phyloP scores from a whole-genome alignment of 2,329 filamentous ascomycete species.

The Talaromyces sp. region DNA sequence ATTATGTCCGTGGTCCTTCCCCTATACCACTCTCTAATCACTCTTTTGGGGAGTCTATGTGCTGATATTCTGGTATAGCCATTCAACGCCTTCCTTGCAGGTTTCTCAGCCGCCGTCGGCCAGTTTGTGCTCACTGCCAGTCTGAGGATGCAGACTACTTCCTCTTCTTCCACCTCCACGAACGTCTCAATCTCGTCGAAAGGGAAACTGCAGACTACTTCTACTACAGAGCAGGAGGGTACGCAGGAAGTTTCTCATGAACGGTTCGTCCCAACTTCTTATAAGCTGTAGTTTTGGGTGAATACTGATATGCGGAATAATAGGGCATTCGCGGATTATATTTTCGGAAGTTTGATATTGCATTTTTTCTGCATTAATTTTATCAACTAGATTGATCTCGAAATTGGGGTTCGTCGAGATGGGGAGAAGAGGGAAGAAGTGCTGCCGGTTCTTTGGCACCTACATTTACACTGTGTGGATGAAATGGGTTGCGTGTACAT shows the following conservation, averaged over 20 bases:
- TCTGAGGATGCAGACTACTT: conserved; percentile 87
- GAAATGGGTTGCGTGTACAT: conserved; percentile 9
- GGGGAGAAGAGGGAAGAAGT: not conserved
- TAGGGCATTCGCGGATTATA: conserved; percentile 92
- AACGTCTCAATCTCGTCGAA: conserved; percentile 18
- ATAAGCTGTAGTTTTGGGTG: not conserved
- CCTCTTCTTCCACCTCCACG: conserved; percentile 51
- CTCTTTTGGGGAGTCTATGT: not conserved
- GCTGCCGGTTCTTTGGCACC: not conserved
- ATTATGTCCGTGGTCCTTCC: conserved; percentile 68
- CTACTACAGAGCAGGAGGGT: conserved; percentile 2
- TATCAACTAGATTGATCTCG: conserved; percentile 69
- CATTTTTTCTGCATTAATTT: conserved; percentile 99
- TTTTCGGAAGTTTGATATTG: conserved; percentile 89
- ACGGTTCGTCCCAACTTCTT: conserved; percentile 27
- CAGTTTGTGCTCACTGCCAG: conserved; percentile 93
- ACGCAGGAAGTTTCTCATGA: conserved; percentile 37
- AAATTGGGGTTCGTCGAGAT: not conserved
- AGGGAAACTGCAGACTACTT: conserved; percentile 22
- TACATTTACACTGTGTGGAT: too few relatives aligned
- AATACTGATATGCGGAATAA: not conserved
- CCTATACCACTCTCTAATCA: too few relatives aligned
- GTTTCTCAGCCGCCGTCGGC: conserved; percentile 89
- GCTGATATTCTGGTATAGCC: conserved; percentile 56
- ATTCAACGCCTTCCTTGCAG: conserved; percentile 97